phyloP scores from a whole-genome alignment of 192 early-diverging fungal species.

The Coemansia sp. region DNA sequence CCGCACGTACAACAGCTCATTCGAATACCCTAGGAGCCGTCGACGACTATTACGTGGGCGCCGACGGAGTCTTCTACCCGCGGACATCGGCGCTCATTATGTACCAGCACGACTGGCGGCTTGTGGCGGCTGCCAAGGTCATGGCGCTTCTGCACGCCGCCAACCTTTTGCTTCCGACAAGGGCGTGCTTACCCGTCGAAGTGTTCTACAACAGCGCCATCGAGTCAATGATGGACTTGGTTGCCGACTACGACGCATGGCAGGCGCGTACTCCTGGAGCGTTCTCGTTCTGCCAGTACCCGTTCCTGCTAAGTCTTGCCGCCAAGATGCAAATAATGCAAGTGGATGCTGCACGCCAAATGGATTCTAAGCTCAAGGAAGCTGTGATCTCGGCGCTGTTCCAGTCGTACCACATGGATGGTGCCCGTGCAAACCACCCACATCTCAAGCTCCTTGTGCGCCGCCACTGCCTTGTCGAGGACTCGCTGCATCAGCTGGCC shows the following conservation, averaged over 20 bases:
- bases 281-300: slow-evolving; percentile 84
- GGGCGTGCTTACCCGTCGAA: slow-evolving; percentile 60
- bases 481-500: slow-evolving; percentile 75
- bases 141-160: slow-evolving; percentile 88
- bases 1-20: too few species aligned
- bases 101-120: slow-evolving; percentile 85
- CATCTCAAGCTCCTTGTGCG: slow-evolving; percentile 62
- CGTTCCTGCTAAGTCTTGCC: slow-evolving; percentile 72
- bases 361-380: slow-evolving; percentile 71
- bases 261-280: slow-evolving; percentile 54
- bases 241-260: slow-evolving; percentile 75
- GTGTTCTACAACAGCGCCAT: slow-evolving; percentile 85
- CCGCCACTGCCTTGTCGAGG: slow-evolving; percentile 67
- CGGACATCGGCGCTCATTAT: slow-evolving; percentile 36
- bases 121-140: slow-evolving; percentile 77
- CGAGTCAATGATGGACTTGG: slow-evolving; percentile 70
- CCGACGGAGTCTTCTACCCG: slow-evolving; percentile 53
- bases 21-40: not conserved
- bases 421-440: slow-evolving; percentile 44
- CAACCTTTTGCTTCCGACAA: slow-evolving; percentile 56
- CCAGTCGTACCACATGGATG: slow-evolving; percentile 30
- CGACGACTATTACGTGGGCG: slow-evolving; percentile 52
- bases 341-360: slow-evolving; percentile 71
- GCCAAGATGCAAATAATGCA: slow-evolving; percentile 79
- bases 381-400: slow-evolving; percentile 62